Percentiles rank a stretch among this genome's conserved stretches.
Evolutionary conservation across 306 rosid genomes (phyloP).

Genomic region (Quercus variabilis): DNA sequence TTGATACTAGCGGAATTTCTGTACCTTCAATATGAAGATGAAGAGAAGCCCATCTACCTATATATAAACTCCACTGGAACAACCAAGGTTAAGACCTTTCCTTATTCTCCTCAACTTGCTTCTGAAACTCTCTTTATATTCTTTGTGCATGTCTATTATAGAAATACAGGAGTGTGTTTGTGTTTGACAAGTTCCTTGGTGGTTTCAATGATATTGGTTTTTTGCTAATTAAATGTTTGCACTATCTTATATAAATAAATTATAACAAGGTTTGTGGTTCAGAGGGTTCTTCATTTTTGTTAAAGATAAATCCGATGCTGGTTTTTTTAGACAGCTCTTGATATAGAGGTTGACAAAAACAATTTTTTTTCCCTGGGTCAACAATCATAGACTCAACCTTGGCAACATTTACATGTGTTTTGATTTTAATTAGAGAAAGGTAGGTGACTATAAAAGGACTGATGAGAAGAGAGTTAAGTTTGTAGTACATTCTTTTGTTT

Average conservation of each 20-base stretch:
- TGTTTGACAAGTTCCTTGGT: too few species aligned
- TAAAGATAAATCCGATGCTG: neutral
- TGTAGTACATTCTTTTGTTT: too few species aligned
- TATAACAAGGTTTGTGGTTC: neutral
- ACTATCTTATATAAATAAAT: neutral
- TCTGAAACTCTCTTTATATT: neutral
- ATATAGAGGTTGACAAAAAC: neutral
- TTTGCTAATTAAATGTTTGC: too few species aligned
- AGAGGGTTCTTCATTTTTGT: neutral
- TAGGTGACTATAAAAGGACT: too few species aligned
- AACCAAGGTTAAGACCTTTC: constrained; percentile 54
- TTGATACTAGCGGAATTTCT: constrained; percentile 89
- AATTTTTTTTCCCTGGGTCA: neutral
- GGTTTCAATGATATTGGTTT: too few species aligned
- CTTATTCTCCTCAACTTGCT: neutral
- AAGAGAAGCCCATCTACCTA: constrained; percentile 71
- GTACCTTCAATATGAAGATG: constrained; percentile 87
- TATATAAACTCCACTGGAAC: constrained; percentile 96
- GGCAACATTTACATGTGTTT: neutral
- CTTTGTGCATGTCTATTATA: neutral
- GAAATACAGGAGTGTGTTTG: neutral
- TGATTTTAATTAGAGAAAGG: too few species aligned
- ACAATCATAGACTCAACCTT: neutral
- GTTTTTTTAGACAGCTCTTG: neutral
- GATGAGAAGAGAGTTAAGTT: too few species aligned